phyloP scores from a whole-genome alignment of 1,139 yeast species.

The Torulaspora pretoriensis region DNA sequence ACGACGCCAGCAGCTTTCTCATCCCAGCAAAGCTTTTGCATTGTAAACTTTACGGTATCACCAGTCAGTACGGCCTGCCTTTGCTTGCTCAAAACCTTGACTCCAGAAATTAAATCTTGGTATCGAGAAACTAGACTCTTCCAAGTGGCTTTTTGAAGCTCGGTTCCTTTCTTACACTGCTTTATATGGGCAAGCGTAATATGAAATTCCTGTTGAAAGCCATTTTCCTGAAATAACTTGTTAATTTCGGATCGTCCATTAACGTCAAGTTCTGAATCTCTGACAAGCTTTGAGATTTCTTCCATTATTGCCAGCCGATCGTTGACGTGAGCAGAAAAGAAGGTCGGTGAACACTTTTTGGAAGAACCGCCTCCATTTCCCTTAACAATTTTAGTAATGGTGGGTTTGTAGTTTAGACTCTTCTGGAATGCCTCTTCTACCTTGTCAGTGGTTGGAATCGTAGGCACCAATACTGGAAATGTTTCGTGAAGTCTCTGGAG shows the following conservation, averaged over 20 bases:
- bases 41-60: constrained; percentile 40
- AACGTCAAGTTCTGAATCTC: constrained; percentile 7
- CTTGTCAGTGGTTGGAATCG: constrained; percentile 43
- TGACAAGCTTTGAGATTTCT: constrained; percentile 15
- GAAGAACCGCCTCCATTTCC: constrained; percentile 25
- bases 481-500: constrained; percentile 39
- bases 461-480: constrained; percentile 48
- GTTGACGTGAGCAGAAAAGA: constrained; percentile 39
- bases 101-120: constrained; percentile 14
- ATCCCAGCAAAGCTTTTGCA: constrained; percentile 49
- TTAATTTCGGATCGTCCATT: constrained; percentile 14
- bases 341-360: constrained; percentile 37
- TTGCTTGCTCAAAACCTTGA: constrained; percentile 5
- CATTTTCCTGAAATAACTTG: constrained; percentile 36
- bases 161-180: constrained; percentile 33
- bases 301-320: constrained; percentile 17
- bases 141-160: constrained; percentile 35
- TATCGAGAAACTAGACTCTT: constrained; percentile 29
- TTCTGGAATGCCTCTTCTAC: constrained; percentile 43
- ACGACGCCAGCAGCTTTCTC: constrained; percentile 53
- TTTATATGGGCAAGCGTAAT: constrained; percentile 66
- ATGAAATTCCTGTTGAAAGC: constrained; percentile 63
- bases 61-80: constrained; percentile 12
- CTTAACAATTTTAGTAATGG: constrained; percentile 41
- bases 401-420: constrained; percentile 54